A percentile compares a stretch with the other conserved stretches of the same genome.
Conservation (phyloP, 176 grass and related monocot genomes). For the Eremochloa ophiuroides region DNA sequence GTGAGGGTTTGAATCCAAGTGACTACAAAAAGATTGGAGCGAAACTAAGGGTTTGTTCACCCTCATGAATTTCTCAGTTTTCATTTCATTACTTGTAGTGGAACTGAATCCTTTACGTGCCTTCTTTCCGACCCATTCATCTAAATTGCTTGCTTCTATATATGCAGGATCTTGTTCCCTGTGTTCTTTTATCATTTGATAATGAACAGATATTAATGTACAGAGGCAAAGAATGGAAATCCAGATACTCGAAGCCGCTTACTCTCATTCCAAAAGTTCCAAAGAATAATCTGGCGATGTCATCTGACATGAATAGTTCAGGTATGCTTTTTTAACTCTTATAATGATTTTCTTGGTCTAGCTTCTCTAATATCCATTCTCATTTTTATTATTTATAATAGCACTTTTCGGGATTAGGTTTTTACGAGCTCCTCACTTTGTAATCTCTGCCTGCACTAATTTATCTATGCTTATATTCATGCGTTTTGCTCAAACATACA, state of each 20-base stretch:
- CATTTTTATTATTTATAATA: background rate
- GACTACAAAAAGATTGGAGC: conserved; percentile 98
- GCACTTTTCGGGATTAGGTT: background rate
- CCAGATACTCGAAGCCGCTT: conserved; percentile 56
- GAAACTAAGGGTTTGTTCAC: conserved; percentile 72
- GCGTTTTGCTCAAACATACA: background rate
- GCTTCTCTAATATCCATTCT: conserved; percentile 1
- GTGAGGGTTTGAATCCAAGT: conserved; percentile 87
- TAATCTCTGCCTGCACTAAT: background rate
- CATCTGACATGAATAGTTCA: conserved; percentile 48
- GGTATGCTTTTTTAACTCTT: conserved; percentile 30
- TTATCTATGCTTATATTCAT: background rate
- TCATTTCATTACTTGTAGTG: conserved; percentile 5
- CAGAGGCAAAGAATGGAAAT: conserved; percentile 91
- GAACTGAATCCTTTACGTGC: conserved; percentile 3
- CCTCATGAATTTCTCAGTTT: conserved; percentile 13
- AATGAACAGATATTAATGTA: conserved; percentile 84
- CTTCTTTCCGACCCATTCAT: background rate
- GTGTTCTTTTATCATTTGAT: conserved; percentile 90
- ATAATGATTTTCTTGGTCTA: background rate
- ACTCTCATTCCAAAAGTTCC: conserved; percentile 40
- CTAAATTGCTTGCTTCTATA: conserved; percentile 37
- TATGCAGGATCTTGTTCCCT: conserved; percentile 87
- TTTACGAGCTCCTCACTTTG: background rate
- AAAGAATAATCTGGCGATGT: conserved; percentile 18